These are phyloP conservation scores for Acacia concinna DNA, from an alignment of 331 rosid species.

Conservation along the genomic window DNA sequence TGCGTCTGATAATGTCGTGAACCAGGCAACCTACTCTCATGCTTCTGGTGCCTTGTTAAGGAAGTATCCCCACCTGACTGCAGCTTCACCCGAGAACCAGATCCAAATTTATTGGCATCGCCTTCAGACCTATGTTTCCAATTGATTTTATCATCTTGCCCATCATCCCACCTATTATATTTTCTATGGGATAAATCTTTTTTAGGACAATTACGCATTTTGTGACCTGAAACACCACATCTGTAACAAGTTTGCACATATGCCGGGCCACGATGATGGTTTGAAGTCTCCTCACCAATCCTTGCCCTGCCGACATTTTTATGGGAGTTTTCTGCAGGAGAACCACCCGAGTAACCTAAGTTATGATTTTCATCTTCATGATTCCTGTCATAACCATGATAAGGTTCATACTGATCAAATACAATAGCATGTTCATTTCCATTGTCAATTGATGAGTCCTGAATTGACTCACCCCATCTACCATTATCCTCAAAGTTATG, in stretches of 20 bases:
- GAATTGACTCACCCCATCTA: constrained; percentile 50
- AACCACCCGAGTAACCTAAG: constrained; percentile 41
- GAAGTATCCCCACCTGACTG: constrained; percentile 36
- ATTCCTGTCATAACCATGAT: constrained; percentile 46
- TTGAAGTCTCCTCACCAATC: constrained; percentile 30
- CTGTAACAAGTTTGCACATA: constrained; percentile 38
- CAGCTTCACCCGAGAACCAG: constrained; percentile 33
- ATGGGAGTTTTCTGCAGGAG: constrained; percentile 32
- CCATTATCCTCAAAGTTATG: constrained; percentile 43
- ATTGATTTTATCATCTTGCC: constrained; percentile 22
- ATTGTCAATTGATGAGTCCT: constrained; percentile 35
- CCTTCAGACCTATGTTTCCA: constrained; percentile 28
- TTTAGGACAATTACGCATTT: constrained; percentile 55
- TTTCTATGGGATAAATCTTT: constrained; percentile 29
- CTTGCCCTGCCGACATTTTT: constrained; percentile 33
- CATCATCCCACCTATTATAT: constrained; percentile 29
- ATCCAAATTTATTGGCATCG: constrained; percentile 36
- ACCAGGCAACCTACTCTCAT: constrained; percentile 32
- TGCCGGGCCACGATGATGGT: constrained; percentile 26
- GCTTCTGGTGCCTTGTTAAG: constrained; percentile 31
- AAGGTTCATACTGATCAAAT: constrained; percentile 58
- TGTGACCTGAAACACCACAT: constrained; percentile 65
- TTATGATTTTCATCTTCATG: constrained; percentile 38
- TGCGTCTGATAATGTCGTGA: constrained; percentile 22
- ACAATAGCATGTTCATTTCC: constrained; percentile 31